These are phyloP conservation scores for Saposhnikovia divaricata DNA, from an alignment of 129 eudicot genomes.

Conservation along the genomic window DNA sequence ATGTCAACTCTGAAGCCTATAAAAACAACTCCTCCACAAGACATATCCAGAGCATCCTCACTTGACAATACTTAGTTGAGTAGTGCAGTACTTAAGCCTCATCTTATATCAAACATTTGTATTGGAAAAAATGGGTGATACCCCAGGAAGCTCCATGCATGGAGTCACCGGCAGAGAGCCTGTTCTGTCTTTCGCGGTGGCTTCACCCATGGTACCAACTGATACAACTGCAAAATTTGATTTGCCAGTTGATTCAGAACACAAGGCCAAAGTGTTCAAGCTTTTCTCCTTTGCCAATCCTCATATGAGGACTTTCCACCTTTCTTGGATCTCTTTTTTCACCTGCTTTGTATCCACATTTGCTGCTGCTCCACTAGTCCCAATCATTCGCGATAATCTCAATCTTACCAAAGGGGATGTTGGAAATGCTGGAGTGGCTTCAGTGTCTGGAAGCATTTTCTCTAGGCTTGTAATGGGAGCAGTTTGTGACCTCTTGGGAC, in stretches of 20 bases:
- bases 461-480: conserved; percentile 13
- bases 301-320: conserved; percentile 11
- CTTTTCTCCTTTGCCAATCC: conserved; percentile 9
- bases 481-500: conserved; percentile 2
- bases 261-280: conserved; percentile 11
- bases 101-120: background rate
- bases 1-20: conserved; percentile 3
- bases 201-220: background rate
- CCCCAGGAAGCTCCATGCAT: conserved; percentile 14
- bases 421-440: conserved; percentile 11
- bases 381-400: conserved; percentile 5
- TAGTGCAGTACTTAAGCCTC: background rate
- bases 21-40: background rate
- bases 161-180: conserved; percentile 14
- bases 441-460: conserved; percentile 7
- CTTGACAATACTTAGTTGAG: background rate
- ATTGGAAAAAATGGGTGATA: conserved; percentile 6
- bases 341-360: conserved; percentile 12
- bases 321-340: conserved; percentile 6
- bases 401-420: conserved; percentile 3
- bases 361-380: conserved; percentile 11
- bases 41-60: background rate
- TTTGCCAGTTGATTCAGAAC: conserved; percentile 7
- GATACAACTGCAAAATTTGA: conserved; percentile 1
- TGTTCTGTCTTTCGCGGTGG: conserved; percentile 1